Conservation (phyloP, 2,329 filamentous ascomycete genomes). For the Chrysosporium queenslandicum region DNA sequence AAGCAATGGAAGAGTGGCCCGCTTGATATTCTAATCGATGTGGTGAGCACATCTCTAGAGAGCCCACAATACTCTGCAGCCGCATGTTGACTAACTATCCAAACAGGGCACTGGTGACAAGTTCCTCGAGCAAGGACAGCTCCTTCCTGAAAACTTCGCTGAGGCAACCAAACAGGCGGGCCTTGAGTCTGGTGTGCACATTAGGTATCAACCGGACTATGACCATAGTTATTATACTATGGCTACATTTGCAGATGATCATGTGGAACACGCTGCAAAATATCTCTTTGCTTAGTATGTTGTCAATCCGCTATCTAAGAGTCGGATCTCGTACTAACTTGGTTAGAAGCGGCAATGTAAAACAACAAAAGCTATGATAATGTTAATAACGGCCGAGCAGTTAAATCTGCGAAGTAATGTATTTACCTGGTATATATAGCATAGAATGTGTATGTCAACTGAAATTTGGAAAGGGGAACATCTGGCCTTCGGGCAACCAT, state of each 20-base stretch:
- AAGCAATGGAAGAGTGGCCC: conserved; percentile 60
- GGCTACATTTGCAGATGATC: conserved; percentile 78
- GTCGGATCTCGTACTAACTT: conserved; percentile 8
- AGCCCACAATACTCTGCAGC: neutral
- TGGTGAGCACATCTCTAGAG: conserved; percentile 46
- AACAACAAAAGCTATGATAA: conserved; percentile 7
- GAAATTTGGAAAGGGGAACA: no score
- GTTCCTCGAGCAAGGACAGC: conserved; percentile 89
- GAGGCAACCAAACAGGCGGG: conserved; percentile 67
- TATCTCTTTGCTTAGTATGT: conserved; percentile 52
- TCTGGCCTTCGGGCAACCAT: no score
- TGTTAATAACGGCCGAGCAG: neutral
- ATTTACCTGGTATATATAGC: no score
- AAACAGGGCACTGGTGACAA: conserved; percentile 79
- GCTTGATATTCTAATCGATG: conserved; percentile 75
- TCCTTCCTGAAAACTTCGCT: conserved; percentile 87
- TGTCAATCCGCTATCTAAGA: neutral
- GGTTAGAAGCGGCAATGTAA: conserved; percentile 4
- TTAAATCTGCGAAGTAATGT: neutral
- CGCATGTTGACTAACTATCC: neutral
- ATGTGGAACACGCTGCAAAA: conserved; percentile 85
- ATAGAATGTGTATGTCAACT: neutral
- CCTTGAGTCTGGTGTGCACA: conserved; percentile 56
- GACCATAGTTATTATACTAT: conserved; percentile 99
- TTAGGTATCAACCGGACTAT: conserved; percentile 83